A percentile compares a stretch with the other conserved stretches of the same genome.
phyloP scores from a whole-genome alignment of 257 asterid species.

The Solanum clarkiae region DNA sequence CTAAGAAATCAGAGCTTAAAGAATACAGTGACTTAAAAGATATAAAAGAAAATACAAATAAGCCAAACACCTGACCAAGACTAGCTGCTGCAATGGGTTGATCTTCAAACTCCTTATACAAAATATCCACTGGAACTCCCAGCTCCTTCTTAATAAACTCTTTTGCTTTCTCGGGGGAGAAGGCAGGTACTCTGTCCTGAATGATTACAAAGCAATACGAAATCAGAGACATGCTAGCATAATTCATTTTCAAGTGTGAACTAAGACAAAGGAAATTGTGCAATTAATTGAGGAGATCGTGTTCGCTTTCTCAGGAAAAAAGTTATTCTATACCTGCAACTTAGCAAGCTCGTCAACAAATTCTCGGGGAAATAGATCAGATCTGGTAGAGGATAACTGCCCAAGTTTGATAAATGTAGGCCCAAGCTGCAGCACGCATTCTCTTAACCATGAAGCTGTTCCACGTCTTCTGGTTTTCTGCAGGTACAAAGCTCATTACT shows the following conservation, averaged over 20 bases:
- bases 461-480: constrained; percentile 54
- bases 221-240: background rate
- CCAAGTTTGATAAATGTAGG: constrained; percentile 96
- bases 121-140: constrained; percentile 58
- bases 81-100: constrained; percentile 98
- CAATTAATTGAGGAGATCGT: background rate
- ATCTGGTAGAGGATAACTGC: constrained; percentile 84
- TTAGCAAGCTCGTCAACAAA: constrained; percentile 93
- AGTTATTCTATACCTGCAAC: constrained; percentile 50
- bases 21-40: background rate
- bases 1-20: background rate
- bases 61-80: constrained; percentile 96
- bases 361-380: constrained; percentile 87
- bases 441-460: constrained; percentile 93
- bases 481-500: background rate
- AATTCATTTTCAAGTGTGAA: background rate
- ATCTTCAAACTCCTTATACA: constrained; percentile 85
- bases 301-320: background rate
- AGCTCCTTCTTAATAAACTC: constrained; percentile 64
- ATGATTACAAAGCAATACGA: background rate
- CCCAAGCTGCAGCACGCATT: constrained; percentile 80
- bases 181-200: constrained; percentile 97
- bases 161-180: constrained; percentile 68
- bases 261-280: background rate
- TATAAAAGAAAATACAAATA: constrained; percentile 4